Evolutionary conservation across 2,329 filamentous ascomycete genomes (phyloP), one percentile per base, ranked within the genome.

Genomic region (Tolypocladium guangdongense): DNA sequence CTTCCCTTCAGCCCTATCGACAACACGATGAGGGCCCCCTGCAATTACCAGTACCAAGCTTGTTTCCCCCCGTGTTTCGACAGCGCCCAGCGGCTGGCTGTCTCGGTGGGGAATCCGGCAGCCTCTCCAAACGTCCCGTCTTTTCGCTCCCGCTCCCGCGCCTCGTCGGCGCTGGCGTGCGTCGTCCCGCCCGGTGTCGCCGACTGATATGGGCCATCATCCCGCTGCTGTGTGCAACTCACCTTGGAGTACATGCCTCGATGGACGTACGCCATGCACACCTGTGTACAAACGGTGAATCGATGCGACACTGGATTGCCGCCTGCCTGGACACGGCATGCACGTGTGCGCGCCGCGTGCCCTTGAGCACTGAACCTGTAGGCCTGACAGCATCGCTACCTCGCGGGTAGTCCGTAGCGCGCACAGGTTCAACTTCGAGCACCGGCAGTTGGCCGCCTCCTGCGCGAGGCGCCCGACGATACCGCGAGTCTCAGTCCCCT

Each of bases 1-100:
- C 53, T 55, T 47, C 48, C 54, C 47, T 50, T 58, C 57, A 58
- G 55, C 55, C 57, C 55, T 58, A 55, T 46, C 52, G 53, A 55
- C 50, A 41, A 48, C 50, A 32, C 10, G 30, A 53, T 33, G 46
- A 39, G 24, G n/a, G 7, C 20, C n/a, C 18, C 27, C 27, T 27
- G 27, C 39, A n/a, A n/a, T n/a, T n/a, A n/a, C n/a, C n/a, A n/a
- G 20, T 24, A 16, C 37, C 37, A 27, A 24, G 36, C 46, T 33
- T 18, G 36, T 27, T 35, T 24, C 32, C 39, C 39, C 39, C 24
- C 43, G 43, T 32, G 27, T 46, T 46, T 20, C 43, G 27, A 47
- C 27, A 32, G 43, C 43, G 27, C 27, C 18, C 43, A 47, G 43
- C 18, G 43, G 18, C 35, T 41, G 18, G 37, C n/a, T 38, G 16